Percentiles rank a stretch among this genome's conserved stretches.
phyloP scores from a whole-genome alignment of 805 yeast genomes.

The Saturnispora mendoncae region DNA sequence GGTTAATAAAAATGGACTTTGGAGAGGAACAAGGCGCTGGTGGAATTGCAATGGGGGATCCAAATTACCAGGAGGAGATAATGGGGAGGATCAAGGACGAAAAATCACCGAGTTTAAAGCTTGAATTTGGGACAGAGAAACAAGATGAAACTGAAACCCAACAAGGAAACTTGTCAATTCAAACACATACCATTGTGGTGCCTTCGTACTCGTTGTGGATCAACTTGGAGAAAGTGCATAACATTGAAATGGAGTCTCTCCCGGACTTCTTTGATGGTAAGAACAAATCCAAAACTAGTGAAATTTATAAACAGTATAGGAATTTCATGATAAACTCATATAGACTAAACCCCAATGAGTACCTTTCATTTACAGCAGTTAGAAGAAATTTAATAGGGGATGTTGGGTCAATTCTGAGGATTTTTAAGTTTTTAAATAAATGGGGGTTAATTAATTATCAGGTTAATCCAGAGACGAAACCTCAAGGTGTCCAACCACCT shows the following conservation, averaged over 20 bases:
- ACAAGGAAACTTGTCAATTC: constrained; percentile 28
- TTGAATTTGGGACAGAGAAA: too few species aligned
- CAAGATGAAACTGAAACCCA: neutral
- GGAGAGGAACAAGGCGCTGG: too few species aligned
- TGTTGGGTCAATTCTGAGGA: constrained; percentile 78
- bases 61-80: too few species aligned
- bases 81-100: too few species aligned
- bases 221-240: constrained; percentile 58
- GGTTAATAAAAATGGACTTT: too few species aligned
- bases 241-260: constrained; percentile 71
- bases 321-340: constrained; percentile 86
- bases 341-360: constrained; percentile 82
- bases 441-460: constrained; percentile 96
- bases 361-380: constrained; percentile 80
- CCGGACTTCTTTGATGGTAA: constrained; percentile 72
- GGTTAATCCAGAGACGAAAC: constrained; percentile 70
- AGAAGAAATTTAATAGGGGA: constrained; percentile 88
- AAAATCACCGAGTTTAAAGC: too few species aligned
- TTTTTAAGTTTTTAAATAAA: constrained; percentile 72
- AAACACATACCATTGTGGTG: constrained; percentile 74
- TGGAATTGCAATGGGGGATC: too few species aligned
- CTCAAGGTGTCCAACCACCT: constrained; percentile 62
- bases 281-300: constrained; percentile 70
- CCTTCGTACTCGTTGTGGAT: constrained; percentile 92
- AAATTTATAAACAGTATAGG: constrained; percentile 70